These are phyloP conservation scores for Cyclotella baltica DNA, from an alignment of 108 stramenopile species.

Conservation along the genomic window DNA sequence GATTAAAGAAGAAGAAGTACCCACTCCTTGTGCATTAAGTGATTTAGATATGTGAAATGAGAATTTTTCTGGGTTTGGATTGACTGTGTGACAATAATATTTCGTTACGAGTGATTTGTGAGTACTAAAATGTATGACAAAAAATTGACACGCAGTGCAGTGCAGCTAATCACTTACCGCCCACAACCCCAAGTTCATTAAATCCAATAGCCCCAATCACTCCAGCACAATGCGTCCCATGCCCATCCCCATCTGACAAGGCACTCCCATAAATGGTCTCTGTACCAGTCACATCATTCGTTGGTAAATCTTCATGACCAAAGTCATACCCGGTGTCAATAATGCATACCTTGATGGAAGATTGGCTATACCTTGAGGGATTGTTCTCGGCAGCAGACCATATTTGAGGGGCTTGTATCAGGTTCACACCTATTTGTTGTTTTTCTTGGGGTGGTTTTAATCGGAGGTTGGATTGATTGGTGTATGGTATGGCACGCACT, in stretches of 20 bases:
- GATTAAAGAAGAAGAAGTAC: conserved; percentile 39
- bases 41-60: conserved; percentile 57
- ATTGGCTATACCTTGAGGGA: conserved; percentile 21
- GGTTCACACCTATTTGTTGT: conserved; percentile 30
- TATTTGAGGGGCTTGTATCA: conserved; percentile 31
- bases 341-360: conserved; percentile 56
- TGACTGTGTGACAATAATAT: conserved; percentile 22
- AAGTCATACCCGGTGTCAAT: conserved; percentile 58
- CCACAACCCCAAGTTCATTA: conserved; percentile 64
- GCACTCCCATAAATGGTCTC: conserved; percentile 37
- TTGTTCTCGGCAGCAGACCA: conserved; percentile 9
- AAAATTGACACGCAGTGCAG: no score
- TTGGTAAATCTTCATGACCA: conserved; percentile 52
- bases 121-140: not conserved
- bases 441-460: conserved; percentile 7
- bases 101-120: not conserved
- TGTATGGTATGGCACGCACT: not conserved
- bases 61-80: conserved; percentile 44
- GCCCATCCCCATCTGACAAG: conserved; percentile 43
- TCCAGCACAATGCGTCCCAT: conserved; percentile 74
- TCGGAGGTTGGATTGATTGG: not conserved
- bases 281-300: conserved; percentile 23
- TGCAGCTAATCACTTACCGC: conserved; percentile 39
- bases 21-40: conserved; percentile 38
- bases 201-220: conserved; percentile 63